Conservation (phyloP, 2,329 filamentous ascomycete species). For the Cadophora gregata region DNA sequence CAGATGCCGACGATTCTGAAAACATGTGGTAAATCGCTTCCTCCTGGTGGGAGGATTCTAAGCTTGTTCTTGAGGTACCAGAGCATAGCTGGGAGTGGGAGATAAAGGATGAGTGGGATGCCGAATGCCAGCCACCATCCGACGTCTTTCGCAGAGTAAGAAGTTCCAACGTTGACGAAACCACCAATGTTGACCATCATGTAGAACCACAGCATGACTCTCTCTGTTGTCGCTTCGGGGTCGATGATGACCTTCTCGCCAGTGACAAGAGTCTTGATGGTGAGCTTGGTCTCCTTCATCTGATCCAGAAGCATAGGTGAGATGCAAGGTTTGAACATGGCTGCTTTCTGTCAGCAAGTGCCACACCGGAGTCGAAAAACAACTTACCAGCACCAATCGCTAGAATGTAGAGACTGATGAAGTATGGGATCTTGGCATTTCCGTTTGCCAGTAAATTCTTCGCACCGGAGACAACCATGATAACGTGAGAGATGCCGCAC, state of each 20-base stretch:
- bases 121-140: slow-evolving; percentile 56
- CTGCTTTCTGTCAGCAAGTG: slow-evolving; percentile 62
- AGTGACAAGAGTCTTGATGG: slow-evolving; percentile 53
- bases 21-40: slow-evolving; percentile 54
- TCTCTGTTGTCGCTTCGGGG: slow-evolving; percentile 60
- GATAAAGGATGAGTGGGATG: slow-evolving; percentile 64
- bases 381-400: slow-evolving; percentile 46
- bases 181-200: slow-evolving; percentile 73
- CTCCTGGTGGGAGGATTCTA: slow-evolving; percentile 52
- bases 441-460: slow-evolving; percentile 60
- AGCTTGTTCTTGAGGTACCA: slow-evolving; percentile 50
- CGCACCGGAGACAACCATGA: slow-evolving; percentile 68
- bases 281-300: slow-evolving; percentile 49
- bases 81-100: slow-evolving; percentile 60
- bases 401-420: slow-evolving; percentile 40
- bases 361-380: slow-evolving; percentile 57
- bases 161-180: slow-evolving; percentile 50
- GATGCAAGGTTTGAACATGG: slow-evolving; percentile 76
- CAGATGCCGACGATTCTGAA: slow-evolving; percentile 51
- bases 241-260: slow-evolving; percentile 67
- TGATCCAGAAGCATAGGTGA: slow-evolving; percentile 67
- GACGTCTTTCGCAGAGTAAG: slow-evolving; percentile 53
- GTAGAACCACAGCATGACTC: slow-evolving; percentile 61
- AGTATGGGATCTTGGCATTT: slow-evolving; percentile 64
- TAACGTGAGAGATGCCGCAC: slow-evolving; percentile 64